Evolutionary conservation across 257 asterid species (phyloP), one percentile per base, ranked within the genome.

Genomic region (Solanum commersonii): DNA sequence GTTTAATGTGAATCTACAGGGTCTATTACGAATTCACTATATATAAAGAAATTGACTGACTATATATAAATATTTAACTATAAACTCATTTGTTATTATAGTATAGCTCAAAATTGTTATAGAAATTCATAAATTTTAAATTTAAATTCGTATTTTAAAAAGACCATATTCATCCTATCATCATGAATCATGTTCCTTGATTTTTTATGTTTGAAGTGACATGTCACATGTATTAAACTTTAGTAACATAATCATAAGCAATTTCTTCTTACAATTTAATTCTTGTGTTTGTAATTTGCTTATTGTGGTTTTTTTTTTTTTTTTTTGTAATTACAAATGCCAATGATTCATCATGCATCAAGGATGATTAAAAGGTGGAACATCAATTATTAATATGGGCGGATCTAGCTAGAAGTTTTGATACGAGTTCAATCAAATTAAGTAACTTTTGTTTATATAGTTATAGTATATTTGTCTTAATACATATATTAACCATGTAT

Each of bases 11-110:
- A 0, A 56, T 56, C 23, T 6, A 56, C 1, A 59, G 67, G 1
- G 2, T 20, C 2, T 1, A 0, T 59, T 8, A 22, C 0, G 6
- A 22, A 0, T 60, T 22, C 12, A 60, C 3, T 5, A 60, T 3
- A 23, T 60, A 60, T 23, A 10, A 4, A 59, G 0, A 38, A 38
- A 38, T 38, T 38, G 44, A 38, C 1, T 38, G 9, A 38, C 44
- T 38, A 38, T 38, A 38, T 38, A 38, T 38, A 7, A 37, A 38
- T 3, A 59, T 56, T 56, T 56, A 8, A 23, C 15, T 63, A 63
- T 59, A 20, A 59, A 20, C 2, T 3, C 0, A 59, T 59, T 59
- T 59, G 3, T 59, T 59, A 59, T 20, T 3, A 59, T 8, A 18
- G 1, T 20, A 52, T 59, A 59, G 3, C 11, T 8, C 1, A 0